phyloP scores from a whole-genome alignment of 1,139 yeast genomes.

The Yamadazyma atlantica region DNA sequence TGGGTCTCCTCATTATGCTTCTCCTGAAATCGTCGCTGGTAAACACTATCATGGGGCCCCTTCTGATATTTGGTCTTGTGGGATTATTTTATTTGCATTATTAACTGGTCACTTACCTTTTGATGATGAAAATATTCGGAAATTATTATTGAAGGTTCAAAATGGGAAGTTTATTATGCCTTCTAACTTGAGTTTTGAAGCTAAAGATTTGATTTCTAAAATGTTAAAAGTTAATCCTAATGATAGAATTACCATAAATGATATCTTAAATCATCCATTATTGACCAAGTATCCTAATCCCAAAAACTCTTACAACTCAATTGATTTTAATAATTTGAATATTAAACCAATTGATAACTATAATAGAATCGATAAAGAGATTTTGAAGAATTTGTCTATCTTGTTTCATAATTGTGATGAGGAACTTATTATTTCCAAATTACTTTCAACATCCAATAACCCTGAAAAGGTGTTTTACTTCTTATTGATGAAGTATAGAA shows the following conservation, averaged over 20 bases:
- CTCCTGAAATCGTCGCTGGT: conserved; percentile 97
- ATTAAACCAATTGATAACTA: conserved; percentile 50
- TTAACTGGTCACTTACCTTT: conserved; percentile 95
- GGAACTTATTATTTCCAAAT: conserved; percentile 55
- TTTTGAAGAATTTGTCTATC: conserved; percentile 80
- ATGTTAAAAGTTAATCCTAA: conserved; percentile 83
- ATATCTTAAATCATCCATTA: conserved; percentile 77
- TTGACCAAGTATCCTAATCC: conserved; percentile 66
- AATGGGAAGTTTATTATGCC: conserved; percentile 88
- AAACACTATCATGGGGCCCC: conserved; percentile 95
- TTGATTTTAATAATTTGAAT: conserved; percentile 30
- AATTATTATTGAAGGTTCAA: conserved; percentile 83
- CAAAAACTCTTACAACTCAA: conserved; percentile 18
- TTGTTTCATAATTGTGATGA: conserved; percentile 87
- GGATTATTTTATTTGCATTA: conserved; percentile 88
- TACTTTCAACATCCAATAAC: conserved; percentile 55
- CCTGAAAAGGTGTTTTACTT: conserved; percentile 92
- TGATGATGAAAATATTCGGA: conserved; percentile 92
- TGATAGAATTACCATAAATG: conserved; percentile 71
- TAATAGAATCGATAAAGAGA: conserved; percentile 74
- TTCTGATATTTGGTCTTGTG: conserved; percentile 98
- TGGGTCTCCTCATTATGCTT: conserved; percentile 98
- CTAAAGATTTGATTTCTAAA: conserved; percentile 77
- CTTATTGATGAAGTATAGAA: conserved; percentile 77
- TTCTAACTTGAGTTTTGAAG: conserved; percentile 71